A percentile compares a stretch with the other conserved stretches of the same genome.
phyloP scores from a whole-genome alignment of 495 filamentous ascomycete species.

The Jackrogersella multiformis region DNA sequence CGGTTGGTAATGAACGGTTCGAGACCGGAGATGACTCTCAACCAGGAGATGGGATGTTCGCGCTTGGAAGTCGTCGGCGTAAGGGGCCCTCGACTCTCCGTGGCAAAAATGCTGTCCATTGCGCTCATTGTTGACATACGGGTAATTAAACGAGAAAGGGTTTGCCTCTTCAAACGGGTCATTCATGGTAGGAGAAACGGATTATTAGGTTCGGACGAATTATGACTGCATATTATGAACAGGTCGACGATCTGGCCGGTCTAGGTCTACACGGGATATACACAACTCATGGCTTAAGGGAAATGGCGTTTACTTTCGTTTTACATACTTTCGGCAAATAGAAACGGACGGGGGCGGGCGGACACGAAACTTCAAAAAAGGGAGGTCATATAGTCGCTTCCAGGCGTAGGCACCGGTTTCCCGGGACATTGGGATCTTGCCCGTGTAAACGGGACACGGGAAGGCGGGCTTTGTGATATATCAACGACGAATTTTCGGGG shows the following conservation, averaged over 20 bases:
- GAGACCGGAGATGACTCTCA: constrained; percentile 48
- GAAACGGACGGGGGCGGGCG: not conserved
- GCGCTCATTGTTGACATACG: constrained; percentile 24
- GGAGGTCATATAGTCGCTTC: too few species aligned
- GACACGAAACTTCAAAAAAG: too few species aligned
- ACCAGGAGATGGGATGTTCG: constrained; percentile 43
- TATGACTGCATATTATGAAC: constrained; percentile 25
- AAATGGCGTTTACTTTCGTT: constrained; percentile 3
- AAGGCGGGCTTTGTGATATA: not conserved
- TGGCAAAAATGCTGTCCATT: constrained; percentile 27
- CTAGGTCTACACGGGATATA: constrained; percentile 13
- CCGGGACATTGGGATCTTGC: not conserved
- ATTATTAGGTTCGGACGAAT: constrained; percentile 27
- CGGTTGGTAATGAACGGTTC: constrained; percentile 68
- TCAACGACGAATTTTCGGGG: not conserved
- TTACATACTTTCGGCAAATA: not conserved
- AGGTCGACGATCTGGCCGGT: constrained; percentile 23
- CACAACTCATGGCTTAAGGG: constrained; percentile 19
- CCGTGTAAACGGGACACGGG: not conserved
- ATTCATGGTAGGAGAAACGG: constrained; percentile 18
- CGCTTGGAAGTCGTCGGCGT: constrained; percentile 45
- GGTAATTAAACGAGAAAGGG: not conserved
- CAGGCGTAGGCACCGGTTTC: too few species aligned
- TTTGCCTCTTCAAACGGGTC: not conserved
- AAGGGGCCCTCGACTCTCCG: constrained; percentile 44